A percentile compares a stretch with the other conserved stretches of the same genome.
These are phyloP conservation scores for Calonectria naviculata DNA, from an alignment of 2,329 filamentous ascomycete genomes.

Conservation along the genomic window DNA sequence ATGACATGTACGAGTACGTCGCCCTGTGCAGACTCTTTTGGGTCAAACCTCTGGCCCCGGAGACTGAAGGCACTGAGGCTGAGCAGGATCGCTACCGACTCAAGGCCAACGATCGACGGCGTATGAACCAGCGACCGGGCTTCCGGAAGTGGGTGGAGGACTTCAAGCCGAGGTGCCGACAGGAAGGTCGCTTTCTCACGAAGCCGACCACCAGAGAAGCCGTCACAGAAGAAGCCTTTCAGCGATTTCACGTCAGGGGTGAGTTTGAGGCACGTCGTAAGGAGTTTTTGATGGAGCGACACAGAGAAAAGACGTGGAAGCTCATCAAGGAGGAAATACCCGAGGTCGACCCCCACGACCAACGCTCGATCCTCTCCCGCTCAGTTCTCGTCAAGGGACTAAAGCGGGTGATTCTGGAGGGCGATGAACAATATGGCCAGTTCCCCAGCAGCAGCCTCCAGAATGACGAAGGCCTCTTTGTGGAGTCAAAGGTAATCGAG, in stretches of 20 bases:
- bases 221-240: conserved; percentile 65
- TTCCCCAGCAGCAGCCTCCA: conserved; percentile 40
- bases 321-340: conserved; percentile 56
- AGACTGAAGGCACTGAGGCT: conserved; percentile 37
- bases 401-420: conserved; percentile 61
- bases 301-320: conserved; percentile 56
- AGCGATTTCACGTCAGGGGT: conserved; percentile 56
- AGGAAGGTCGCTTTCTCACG: conserved; percentile 48
- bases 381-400: conserved; percentile 54
- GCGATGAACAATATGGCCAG: conserved; percentile 52
- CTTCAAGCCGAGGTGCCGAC: conserved; percentile 66
- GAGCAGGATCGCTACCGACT: conserved; percentile 49
- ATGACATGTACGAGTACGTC: conserved; percentile 72
- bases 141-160: conserved; percentile 72
- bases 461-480: conserved; percentile 54
- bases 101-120: conserved; percentile 67
- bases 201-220: conserved; percentile 50
- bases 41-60: conserved; percentile 44
- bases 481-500: conserved; percentile 51
- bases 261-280: conserved; percentile 57
- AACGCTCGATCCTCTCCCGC: conserved; percentile 43
- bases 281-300: conserved; percentile 54
- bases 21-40: conserved; percentile 69
- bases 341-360: conserved; percentile 34
- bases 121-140: conserved; percentile 64